phyloP scores from a whole-genome alignment of 257 asterid species.

The Gentiana dahurica region DNA sequence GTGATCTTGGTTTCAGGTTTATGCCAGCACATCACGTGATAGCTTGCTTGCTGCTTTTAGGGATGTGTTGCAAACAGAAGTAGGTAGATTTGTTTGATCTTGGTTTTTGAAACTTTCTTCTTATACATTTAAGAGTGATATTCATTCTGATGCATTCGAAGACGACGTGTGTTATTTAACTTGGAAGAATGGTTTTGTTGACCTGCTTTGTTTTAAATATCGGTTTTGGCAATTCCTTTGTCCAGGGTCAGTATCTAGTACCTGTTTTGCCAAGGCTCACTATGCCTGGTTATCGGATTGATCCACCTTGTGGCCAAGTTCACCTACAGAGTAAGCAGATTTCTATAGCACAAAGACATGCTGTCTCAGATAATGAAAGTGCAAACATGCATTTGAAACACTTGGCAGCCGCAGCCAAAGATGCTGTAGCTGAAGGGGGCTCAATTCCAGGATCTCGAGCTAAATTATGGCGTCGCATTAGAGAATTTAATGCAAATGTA shows the following conservation, averaged over 20 bases:
- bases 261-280: conserved; percentile 91
- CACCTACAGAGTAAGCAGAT: conserved; percentile 38
- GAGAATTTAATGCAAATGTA: conserved; percentile 93
- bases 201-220: conserved; percentile 8
- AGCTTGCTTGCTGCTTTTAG: conserved; percentile 93
- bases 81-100: conserved; percentile 44
- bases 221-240: conserved; percentile 12
- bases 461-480: conserved; percentile 93
- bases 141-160: not conserved
- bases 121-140: conserved; percentile 1
- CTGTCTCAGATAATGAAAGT: conserved; percentile 55
- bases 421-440: conserved; percentile 98
- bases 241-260: conserved; percentile 90
- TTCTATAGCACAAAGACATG: conserved; percentile 29
- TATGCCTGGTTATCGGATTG: conserved; percentile 98
- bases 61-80: conserved; percentile 92
- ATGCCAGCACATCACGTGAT: conserved; percentile 98
- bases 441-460: conserved; percentile 99
- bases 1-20: conserved; percentile 56
- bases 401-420: conserved; percentile 95
- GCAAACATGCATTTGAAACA: conserved; percentile 89
- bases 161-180: not conserved
- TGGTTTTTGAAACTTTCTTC: not conserved
- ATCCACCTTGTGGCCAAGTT: conserved; percentile 98
- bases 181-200: too few relatives aligned